Percentiles rank a stretch among this genome's conserved stretches.
Conservation (phyloP, 1,284 basidiomycete species). For the Inonotus hispidus region DNA sequence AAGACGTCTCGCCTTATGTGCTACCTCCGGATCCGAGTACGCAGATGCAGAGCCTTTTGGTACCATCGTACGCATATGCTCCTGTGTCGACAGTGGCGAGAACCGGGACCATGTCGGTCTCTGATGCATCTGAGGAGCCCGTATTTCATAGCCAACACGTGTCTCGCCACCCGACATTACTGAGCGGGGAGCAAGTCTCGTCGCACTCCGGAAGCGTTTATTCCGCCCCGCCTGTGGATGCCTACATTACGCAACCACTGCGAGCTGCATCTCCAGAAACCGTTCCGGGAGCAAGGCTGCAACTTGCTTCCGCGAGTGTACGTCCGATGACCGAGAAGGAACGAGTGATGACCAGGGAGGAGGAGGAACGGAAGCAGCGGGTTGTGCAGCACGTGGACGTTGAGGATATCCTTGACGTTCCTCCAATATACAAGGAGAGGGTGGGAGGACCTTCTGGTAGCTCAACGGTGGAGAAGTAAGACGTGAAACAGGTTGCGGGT, state of each 20-base stretch:
- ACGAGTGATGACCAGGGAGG: slow-evolving; percentile 2
- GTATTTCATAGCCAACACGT: slow-evolving; percentile 4
- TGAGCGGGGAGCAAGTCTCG: background rate
- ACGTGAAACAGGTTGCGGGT: background rate
- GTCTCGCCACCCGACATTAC: background rate
- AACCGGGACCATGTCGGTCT: background rate
- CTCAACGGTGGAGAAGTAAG: background rate
- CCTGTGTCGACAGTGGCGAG: background rate
- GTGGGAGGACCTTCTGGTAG: background rate
- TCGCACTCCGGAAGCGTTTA: slow-evolving; percentile 10
- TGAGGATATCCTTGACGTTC: slow-evolving; percentile 13
- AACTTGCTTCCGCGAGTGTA: background rate
- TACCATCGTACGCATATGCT: background rate
- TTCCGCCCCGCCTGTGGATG: background rate
- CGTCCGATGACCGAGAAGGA: slow-evolving; percentile 5
- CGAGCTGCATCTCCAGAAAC: too few species aligned
- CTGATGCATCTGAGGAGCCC: background rate
- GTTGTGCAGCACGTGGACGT: slow-evolving; percentile 14
- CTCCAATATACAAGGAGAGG: slow-evolving; percentile 13
- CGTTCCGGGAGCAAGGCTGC: background rate
- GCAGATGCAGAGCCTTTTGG: background rate
- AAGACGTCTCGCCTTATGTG: slow-evolving; percentile 14
- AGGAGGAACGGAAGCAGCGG: background rate
- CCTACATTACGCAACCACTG: background rate
- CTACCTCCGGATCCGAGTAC: background rate